Evolutionary conservation across 2,329 filamentous ascomycete species (phyloP).

Genomic region (Ambrosiella xylebori): DNA sequence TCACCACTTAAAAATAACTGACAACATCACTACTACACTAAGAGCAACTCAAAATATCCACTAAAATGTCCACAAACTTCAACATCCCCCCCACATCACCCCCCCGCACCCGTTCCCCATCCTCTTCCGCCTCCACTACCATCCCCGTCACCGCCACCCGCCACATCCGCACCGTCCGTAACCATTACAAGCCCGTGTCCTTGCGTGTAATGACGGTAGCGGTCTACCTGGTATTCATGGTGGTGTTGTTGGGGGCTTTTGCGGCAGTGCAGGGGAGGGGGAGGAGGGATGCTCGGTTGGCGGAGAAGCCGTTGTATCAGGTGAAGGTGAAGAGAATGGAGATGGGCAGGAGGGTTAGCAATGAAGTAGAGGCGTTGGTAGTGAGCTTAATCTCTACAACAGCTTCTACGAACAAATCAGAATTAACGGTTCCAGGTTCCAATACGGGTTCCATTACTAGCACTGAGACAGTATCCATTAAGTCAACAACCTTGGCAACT

Average conservation of each 20-base stretch:
- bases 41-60: too few species aligned
- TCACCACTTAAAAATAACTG: too few species aligned
- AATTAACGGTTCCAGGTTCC: too few species aligned
- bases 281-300: constrained; percentile 1
- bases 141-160: background rate
- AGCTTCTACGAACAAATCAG: too few species aligned
- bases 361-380: background rate
- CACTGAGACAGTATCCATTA: too few species aligned
- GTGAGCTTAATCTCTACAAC: too few species aligned
- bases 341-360: background rate
- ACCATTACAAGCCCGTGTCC: constrained; percentile 4
- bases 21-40: too few species aligned
- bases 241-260: constrained; percentile 1
- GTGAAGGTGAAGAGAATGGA: background rate
- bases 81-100: background rate
- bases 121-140: background rate
- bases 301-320: background rate
- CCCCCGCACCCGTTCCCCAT: background rate
- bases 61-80: background rate
- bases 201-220: background rate
- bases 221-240: background rate
- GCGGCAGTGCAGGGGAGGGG: constrained; percentile 1
- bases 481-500: too few species aligned
- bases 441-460: too few species aligned
- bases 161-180: background rate